Percentiles rank a stretch among this genome's conserved stretches.
Evolutionary conservation across 306 rosid species (phyloP).

Genomic region (Hylodesmum podocarpum): DNA sequence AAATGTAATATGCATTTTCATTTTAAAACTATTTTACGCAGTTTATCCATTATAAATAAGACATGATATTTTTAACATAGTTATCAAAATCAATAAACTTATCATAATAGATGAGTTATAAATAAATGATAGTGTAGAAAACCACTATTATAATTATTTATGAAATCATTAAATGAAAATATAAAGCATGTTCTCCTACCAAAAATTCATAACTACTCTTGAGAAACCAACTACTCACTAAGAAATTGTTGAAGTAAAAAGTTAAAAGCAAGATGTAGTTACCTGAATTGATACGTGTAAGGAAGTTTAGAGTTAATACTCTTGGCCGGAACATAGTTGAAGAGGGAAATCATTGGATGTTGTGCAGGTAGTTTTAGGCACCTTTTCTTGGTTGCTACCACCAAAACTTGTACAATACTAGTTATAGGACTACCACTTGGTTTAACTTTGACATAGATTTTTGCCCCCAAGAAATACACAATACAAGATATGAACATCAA

Average conservation of each 20-base stretch:
- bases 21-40: too few species aligned
- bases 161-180: neutral
- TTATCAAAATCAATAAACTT: too few species aligned
- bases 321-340: conserved; percentile 48
- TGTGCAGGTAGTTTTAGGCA: conserved; percentile 45
- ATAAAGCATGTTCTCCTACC: neutral
- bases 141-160: too few species aligned
- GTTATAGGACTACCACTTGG: conserved; percentile 85
- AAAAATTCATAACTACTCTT: neutral
- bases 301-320: conserved; percentile 63
- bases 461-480: conserved; percentile 66
- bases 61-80: too few species aligned
- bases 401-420: conserved; percentile 69
- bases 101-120: too few species aligned
- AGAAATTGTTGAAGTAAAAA: neutral
- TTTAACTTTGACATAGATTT: conserved; percentile 69
- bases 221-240: neutral
- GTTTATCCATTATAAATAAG: too few species aligned
- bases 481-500: conserved; percentile 65
- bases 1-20: too few species aligned
- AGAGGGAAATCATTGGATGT: conserved; percentile 57
- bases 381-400: conserved; percentile 64
- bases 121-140: too few species aligned
- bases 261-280: neutral
- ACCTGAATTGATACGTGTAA: conserved; percentile 83